Percentiles rank a stretch among this genome's conserved stretches.
These are phyloP conservation scores for Clonostachys rosea DNA, from an alignment of 2,329 filamentous ascomycete species.

Conservation along the genomic window DNA sequence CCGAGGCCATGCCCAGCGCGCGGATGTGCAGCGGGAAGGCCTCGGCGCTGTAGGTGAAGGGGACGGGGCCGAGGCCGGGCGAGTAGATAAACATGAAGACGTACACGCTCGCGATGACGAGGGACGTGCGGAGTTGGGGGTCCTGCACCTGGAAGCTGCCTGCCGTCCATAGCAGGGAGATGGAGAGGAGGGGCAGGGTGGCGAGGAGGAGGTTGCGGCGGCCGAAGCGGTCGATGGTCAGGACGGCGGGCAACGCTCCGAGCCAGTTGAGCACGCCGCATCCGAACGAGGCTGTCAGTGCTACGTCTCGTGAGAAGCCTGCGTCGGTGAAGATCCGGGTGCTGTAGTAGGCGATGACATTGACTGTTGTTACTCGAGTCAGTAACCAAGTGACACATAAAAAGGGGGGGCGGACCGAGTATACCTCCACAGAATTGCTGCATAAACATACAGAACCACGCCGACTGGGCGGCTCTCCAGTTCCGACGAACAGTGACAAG, in stretches of 20 bases:
- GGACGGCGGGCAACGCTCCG: slow-evolving; percentile 58
- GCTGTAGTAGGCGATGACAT: slow-evolving; percentile 45
- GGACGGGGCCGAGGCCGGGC: slow-evolving; percentile 48
- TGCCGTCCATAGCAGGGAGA: slow-evolving; percentile 24
- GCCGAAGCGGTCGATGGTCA: slow-evolving; percentile 61
- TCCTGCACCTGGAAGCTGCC: slow-evolving; percentile 14
- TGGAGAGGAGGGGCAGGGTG: slow-evolving; percentile 59
- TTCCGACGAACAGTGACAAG: slow-evolving; percentile 20
- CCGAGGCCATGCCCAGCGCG: slow-evolving; percentile 42
- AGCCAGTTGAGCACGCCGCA: slow-evolving; percentile 55
- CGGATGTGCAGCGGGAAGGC: slow-evolving; percentile 49
- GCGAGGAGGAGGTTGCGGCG: slow-evolving; percentile 54
- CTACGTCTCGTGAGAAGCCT: slow-evolving; percentile 28
- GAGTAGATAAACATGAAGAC: slow-evolving; percentile 27
- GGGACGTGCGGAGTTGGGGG: background rate
- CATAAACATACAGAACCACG: slow-evolving; percentile 27
- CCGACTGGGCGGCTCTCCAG: slow-evolving; percentile 20
- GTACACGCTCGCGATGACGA: slow-evolving; percentile 18
- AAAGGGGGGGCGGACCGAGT: slow-evolving; percentile 6
- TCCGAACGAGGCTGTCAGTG: slow-evolving; percentile 35
- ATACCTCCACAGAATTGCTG: slow-evolving; percentile 36
- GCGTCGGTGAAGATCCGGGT: slow-evolving; percentile 38
- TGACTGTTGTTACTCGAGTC: slow-evolving; percentile 17
- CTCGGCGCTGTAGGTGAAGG: slow-evolving; percentile 52
- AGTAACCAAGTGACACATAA: no score